Base-by-base conservation (phyloP, 2,329 filamentous ascomycete genomes). In the Fusarium keratoplasticum region DNA sequence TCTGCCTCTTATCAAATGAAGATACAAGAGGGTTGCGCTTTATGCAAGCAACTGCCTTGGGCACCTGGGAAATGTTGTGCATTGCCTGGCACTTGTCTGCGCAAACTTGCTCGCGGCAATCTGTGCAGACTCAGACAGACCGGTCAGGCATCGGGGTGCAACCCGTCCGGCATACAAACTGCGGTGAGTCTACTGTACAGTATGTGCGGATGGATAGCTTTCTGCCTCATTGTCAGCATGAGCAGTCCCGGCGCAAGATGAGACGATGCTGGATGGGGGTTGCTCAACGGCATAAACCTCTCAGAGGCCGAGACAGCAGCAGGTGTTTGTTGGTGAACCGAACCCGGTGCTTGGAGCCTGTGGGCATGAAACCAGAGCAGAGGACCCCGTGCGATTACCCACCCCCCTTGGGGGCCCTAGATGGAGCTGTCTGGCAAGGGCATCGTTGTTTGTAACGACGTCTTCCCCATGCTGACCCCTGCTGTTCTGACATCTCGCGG, bases 401-500 rank as follows among this genome's bases (percentile, higher is more conserved):
- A 60, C 69, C 64, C 72, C 65, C 72, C 62, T 70, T 55, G 55
- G 47, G 47, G 47, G 55, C 64, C 54, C 4, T 20, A 27, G 25
- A 36, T 59, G 52, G 64, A 38, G 59, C 63, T 40, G 50, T 52
- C 47, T 72, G 50, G n/a, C 72, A 47, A 59, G 72, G 69, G 52
- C 62, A 47, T 65, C 62, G 57, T 22, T 40, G 50, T 35, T 67
- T 64, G 44, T 35, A 62, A 60, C 50, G 69, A 64, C 60, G 38
- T 63, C 59, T 75, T 70, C 72, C 66, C 72, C 72, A 70, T 74
- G 55, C 42, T 44, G 42, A 64, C 66, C 72, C 69, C 64, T 74
- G 72, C 62, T 58, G 33, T 22, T 75, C 69, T 73, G 59, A 61
- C 72, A 74, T 75, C 61, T 70, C 66, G 69, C 57, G 69, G 72